Evolutionary conservation across 768 basidiomycete genomes (phyloP), one percentile per base, ranked within the genome.

Genomic region (Strobilomyces dryophilus): DNA sequence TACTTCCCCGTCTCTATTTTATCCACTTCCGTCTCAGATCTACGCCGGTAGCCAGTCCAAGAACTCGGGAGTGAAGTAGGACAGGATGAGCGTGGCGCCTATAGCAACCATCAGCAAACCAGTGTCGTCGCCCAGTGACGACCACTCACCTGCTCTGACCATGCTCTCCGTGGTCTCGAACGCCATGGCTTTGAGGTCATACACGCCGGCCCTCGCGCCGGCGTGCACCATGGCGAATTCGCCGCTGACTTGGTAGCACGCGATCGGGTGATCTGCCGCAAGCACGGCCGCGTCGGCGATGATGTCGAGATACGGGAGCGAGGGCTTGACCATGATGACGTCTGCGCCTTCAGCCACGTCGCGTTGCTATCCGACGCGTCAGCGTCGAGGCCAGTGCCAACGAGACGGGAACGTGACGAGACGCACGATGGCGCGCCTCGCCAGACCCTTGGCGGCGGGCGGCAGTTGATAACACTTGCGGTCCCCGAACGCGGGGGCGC

Each of bases 391-490:
- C 6, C 3, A 32, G 29, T 24, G 11, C 12, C 26, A 24, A 24
- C 24, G 24, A 24, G 24, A 24, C 24, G 24, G 24, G 34, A 11
- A 39, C 18, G 50, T 27, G 47, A 14, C 26, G n/a, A 14, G 8
- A 77, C 90, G 59, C 64, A 97, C 92, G 49, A 99, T 89, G 1
- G 97, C 97, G 56, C 97, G 82, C 29, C 91, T 80, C 2, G 97
- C 97, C 29, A 98, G 83, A 11, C 95, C 95, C 55, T 89, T 86
- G 31, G 82, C 95, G 17, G 79, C 67, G 1, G 94, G 90, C 5
- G 97, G 97, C 2, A 99, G 84, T 68, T 99, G 97, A 70, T 99
- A 99, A 73, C 97, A 99, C 72, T 98, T 98, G 47, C 97, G 81
- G 73, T 98, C 80, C 5, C 97, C 97, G 53, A 97, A 98, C 12